Percentiles rank a stretch among this genome's conserved stretches.
phyloP scores from a whole-genome alignment of 1,139 yeast species.

The Geotrichum candidum region DNA sequence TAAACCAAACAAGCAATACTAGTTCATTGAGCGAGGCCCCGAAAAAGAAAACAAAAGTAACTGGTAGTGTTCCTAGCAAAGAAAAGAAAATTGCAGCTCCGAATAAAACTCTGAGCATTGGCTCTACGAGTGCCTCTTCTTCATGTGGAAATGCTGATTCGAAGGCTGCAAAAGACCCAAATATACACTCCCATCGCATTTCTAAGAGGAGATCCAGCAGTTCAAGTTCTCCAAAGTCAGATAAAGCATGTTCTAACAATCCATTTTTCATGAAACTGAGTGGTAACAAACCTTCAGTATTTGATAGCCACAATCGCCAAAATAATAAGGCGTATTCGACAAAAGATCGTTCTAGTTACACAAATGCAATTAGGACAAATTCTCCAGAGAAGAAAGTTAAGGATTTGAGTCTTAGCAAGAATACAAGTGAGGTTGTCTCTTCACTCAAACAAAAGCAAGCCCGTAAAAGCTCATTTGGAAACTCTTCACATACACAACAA shows the following conservation, averaged over 20 bases:
- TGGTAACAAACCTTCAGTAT: not conserved
- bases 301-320: not conserved
- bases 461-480: not conserved
- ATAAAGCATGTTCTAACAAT: not conserved
- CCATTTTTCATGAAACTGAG: not conserved
- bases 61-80: not conserved
- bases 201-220: not conserved
- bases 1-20: not conserved
- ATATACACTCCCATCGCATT: not conserved
- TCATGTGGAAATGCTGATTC: not conserved
- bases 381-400: not conserved
- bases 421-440: not conserved
- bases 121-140: not conserved
- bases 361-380: not conserved
- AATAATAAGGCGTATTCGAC: not conserved
- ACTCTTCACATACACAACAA: not conserved
- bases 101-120: not conserved
- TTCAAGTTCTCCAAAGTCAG: not conserved
- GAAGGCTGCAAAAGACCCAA: not conserved
- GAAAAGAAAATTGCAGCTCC: not conserved
- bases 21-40: not conserved
- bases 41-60: not conserved
- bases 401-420: not conserved
- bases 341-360: not conserved
- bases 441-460: not conserved